Percentiles rank a stretch among this genome's conserved stretches.
These are phyloP conservation scores for Moesziomyces parantarcticus DNA, from an alignment of 1,284 basidiomycete genomes.

Conservation along the genomic window DNA sequence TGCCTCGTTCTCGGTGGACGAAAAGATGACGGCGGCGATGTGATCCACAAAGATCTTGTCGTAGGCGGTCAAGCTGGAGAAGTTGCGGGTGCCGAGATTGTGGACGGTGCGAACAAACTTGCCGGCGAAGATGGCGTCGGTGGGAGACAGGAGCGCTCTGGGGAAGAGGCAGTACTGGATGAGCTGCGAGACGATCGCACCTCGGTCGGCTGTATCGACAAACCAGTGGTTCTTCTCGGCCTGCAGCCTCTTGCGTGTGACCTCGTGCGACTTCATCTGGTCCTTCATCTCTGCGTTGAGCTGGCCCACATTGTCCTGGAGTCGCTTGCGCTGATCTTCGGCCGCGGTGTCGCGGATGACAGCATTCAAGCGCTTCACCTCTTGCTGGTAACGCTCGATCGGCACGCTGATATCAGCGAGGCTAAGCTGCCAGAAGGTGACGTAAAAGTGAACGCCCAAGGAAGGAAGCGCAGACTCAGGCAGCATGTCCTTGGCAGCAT, in stretches of 20 bases:
- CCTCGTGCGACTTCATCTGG: conserved; percentile 77
- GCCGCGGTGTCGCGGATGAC: conserved; percentile 49
- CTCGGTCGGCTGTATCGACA: conserved; percentile 53
- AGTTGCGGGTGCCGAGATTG: conserved; percentile 83
- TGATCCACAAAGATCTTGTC: conserved; percentile 74
- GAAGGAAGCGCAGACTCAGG: conserved; percentile 39
- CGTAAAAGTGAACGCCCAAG: conserved; percentile 60
- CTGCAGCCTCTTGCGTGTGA: conserved; percentile 79
- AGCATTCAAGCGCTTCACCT: conserved; percentile 52
- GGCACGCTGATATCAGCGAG: conserved; percentile 65
- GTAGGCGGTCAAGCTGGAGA: conserved; percentile 86
- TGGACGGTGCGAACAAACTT: conserved; percentile 90
- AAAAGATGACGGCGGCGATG: conserved; percentile 81
- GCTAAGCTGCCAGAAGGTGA: conserved; percentile 67
- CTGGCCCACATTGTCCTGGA: conserved; percentile 59
- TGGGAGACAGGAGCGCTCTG: conserved; percentile 87
- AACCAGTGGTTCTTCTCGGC: conserved; percentile 92
- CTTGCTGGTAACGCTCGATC: conserved; percentile 65
- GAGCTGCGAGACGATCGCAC: conserved; percentile 69
- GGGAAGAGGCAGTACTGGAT: conserved; percentile 94
- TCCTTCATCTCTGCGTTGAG: conserved; percentile 76
- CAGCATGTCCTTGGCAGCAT: conserved; percentile 47
- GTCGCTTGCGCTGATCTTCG: conserved; percentile 56
- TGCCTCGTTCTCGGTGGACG: conserved; percentile 94
- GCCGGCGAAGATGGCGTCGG: conserved; percentile 94